phyloP scores from a whole-genome alignment of 768 basidiomycete genomes.

The Phaeotremella fagi region DNA sequence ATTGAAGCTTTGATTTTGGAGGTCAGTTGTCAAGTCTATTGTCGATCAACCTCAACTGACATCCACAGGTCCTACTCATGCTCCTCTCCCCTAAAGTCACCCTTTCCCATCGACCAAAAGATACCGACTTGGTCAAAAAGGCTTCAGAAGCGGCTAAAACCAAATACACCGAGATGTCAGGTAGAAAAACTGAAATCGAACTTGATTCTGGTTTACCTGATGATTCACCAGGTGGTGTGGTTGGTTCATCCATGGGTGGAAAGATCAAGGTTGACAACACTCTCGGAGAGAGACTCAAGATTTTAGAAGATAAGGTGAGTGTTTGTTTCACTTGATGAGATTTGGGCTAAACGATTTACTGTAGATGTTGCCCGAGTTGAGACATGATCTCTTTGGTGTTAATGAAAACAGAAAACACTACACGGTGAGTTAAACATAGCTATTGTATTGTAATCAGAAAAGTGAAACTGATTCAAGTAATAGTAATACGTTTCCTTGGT shows the following conservation, averaged over 20 bases:
- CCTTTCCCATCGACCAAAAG: constrained; percentile 64
- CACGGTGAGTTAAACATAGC: constrained; percentile 46
- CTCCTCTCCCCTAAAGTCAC: constrained; percentile 70
- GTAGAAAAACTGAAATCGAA: constrained; percentile 58
- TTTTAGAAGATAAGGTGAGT: constrained; percentile 82
- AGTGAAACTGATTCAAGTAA: too few species aligned
- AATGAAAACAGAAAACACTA: constrained; percentile 93
- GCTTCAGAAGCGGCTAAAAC: constrained; percentile 63
- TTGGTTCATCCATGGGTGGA: constrained; percentile 63
- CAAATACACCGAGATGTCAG: constrained; percentile 73
- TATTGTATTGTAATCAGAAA: too few species aligned
- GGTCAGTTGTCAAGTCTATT: constrained; percentile 48
- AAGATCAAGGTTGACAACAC: constrained; percentile 92
- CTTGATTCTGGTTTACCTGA: constrained; percentile 63
- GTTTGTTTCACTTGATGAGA: constrained; percentile 2
- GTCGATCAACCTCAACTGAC: not conserved
- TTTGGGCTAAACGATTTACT: not conserved
- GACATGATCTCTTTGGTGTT: constrained; percentile 77
- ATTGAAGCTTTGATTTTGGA: constrained; percentile 80
- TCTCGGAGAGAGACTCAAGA: constrained; percentile 78
- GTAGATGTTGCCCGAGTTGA: constrained; percentile 94
- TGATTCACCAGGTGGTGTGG: constrained; percentile 77
- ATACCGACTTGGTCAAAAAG: constrained; percentile 58
- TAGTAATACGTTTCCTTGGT: not conserved
- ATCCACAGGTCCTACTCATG: constrained; percentile 63